phyloP scores from a whole-genome alignment of 495 filamentous ascomycete genomes.

The Copromyces sp. region DNA sequence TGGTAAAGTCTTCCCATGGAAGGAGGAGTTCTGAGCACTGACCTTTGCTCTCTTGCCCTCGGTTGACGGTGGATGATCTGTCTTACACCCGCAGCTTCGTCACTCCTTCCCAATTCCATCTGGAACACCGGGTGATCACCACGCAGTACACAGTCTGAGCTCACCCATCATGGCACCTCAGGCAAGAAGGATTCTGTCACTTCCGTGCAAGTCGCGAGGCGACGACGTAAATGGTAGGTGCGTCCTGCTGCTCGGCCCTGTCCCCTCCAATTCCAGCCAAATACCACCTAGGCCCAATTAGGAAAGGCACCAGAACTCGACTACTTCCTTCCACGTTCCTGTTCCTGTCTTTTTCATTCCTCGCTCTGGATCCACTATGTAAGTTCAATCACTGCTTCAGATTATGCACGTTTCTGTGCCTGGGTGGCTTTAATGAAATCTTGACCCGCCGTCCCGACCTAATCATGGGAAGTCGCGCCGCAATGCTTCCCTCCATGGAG shows the following conservation, averaged over 20 bases:
- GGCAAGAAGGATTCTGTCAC: not conserved
- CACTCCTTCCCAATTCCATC: not conserved
- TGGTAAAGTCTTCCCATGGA: not conserved
- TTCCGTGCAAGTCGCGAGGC: not conserved
- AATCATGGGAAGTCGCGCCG: not conserved
- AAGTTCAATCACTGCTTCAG: not conserved
- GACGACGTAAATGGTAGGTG: not conserved
- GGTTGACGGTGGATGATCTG: not conserved
- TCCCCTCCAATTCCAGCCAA: not conserved
- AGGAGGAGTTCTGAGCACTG: not conserved
- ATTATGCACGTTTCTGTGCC: not conserved
- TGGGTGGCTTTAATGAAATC: not conserved
- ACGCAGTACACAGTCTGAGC: not conserved
- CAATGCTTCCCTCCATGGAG: not conserved
- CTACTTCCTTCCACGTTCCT: not conserved
- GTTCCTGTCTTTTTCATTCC: not conserved
- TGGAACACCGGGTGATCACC: not conserved
- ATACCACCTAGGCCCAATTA: not conserved
- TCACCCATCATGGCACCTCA: not conserved
- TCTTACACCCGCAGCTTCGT: not conserved
- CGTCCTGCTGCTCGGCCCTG: not conserved
- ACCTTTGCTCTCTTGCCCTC: not conserved
- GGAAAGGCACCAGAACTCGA: not conserved
- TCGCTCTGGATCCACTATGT: not conserved
- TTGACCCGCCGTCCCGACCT: not conserved